A percentile compares a stretch with the other conserved stretches of the same genome.
Conservation (phyloP, 345 rosid species). For the Acer negundo region DNA sequence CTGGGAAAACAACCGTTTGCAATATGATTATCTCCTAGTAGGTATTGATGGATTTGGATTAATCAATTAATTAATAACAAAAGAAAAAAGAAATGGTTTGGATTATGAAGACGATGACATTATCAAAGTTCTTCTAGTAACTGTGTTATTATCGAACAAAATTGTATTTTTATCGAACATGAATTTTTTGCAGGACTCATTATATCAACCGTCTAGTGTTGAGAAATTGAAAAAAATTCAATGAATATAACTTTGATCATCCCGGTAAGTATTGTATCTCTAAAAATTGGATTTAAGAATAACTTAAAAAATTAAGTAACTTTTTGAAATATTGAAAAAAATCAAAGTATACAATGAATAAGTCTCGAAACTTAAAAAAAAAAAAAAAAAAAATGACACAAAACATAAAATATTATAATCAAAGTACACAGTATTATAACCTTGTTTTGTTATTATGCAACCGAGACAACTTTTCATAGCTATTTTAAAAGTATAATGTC, state of each 20-base stretch:
- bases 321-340: too few species aligned
- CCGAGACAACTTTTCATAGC: too few species aligned
- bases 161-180: neutral
- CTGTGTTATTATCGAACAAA: neutral
- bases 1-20: conserved; percentile 95
- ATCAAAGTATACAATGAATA: too few species aligned
- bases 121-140: neutral
- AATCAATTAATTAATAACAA: neutral
- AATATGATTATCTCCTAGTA: conserved; percentile 62
- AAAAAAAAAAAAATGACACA: too few species aligned
- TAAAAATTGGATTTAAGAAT: neutral
- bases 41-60: neutral
- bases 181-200: conserved; percentile 64
- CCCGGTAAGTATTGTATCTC: conserved; percentile 52
- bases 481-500: too few species aligned
- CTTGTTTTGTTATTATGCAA: too few species aligned
- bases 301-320: too few species aligned
- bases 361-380: too few species aligned
- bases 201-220: conserved; percentile 61
- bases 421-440: too few species aligned
- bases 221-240: conserved; percentile 48
- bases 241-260: conserved; percentile 84
- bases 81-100: neutral
- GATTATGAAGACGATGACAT: neutral
- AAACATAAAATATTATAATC: too few species aligned